These are phyloP conservation scores for Datura wrightii DNA, from an alignment of 257 asterid species.

Conservation along the genomic window DNA sequence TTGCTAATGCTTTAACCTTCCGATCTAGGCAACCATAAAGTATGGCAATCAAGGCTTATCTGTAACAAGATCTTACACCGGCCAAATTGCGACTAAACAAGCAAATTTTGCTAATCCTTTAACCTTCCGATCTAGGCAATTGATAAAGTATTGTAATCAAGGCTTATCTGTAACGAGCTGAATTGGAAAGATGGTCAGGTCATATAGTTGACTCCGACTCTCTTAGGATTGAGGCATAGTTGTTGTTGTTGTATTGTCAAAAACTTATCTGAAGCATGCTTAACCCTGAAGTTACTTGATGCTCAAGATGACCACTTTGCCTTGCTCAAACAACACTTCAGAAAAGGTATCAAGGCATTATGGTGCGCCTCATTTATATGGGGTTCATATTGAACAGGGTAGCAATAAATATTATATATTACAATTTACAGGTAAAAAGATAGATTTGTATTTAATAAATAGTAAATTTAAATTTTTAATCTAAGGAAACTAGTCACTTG, in stretches of 20 bases:
- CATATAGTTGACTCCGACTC: neutral
- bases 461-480: neutral
- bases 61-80: neutral
- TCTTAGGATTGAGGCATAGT: neutral
- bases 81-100: neutral
- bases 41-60: too few relatives aligned
- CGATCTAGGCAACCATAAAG: neutral
- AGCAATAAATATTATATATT: neutral
- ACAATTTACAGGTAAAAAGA: neutral
- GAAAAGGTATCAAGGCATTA: neutral
- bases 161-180: neutral
- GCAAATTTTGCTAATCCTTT: neutral
- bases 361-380: neutral
- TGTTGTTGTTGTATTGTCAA: neutral
- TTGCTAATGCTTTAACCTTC: conserved; percentile 11
- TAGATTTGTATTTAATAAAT: neutral
- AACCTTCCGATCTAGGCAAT: neutral
- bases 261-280: neutral
- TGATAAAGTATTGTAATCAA: neutral
- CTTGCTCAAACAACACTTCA: neutral
- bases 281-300: conserved; percentile 8
- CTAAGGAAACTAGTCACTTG: neutral
- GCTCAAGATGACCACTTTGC: conserved; percentile 8
- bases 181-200: neutral
- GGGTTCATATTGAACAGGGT: neutral